These are phyloP conservation scores for Encephalitozoon cuniculi DNA, from an alignment of 371 early-diverging fungal genomes.

Conservation along the genomic window DNA sequence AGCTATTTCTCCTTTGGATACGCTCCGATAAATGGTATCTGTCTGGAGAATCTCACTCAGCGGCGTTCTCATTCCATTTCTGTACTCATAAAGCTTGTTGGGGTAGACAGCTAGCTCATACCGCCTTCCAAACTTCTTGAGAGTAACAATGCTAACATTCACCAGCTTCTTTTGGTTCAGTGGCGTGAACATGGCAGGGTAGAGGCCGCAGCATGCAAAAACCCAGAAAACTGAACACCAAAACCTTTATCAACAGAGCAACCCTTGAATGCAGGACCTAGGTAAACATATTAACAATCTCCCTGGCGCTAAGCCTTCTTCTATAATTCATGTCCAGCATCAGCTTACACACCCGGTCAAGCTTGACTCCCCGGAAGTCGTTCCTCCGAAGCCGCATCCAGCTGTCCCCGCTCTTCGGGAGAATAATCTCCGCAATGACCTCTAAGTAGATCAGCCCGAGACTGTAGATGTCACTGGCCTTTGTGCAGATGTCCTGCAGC, in stretches of 20 bases:
- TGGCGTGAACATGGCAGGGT: conserved; percentile 49
- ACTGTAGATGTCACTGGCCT: conserved; percentile 76
- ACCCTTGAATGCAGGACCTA: not conserved
- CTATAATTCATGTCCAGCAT: conserved; percentile 30
- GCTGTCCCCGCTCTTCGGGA: conserved; percentile 13
- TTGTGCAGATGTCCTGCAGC: conserved; percentile 67
- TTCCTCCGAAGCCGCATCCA: conserved; percentile 21
- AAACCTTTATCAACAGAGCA: not conserved
- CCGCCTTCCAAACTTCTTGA: conserved; percentile 47
- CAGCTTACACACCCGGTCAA: conserved; percentile 14
- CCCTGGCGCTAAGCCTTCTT: conserved; percentile 8
- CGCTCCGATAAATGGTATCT: conserved; percentile 49
- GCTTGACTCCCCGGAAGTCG: conserved; percentile 21
- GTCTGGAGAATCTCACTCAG: conserved; percentile 44
- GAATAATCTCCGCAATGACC: conserved; percentile 22
- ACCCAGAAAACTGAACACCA: not conserved
- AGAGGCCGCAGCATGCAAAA: not conserved
- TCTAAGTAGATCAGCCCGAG: conserved; percentile 79
- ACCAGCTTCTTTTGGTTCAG: conserved; percentile 54
- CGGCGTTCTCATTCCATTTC: conserved; percentile 23
- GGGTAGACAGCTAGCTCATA: conserved; percentile 56
- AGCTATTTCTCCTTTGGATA: conserved; percentile 51
- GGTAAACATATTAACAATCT: conserved; percentile 6
- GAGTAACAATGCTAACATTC: conserved; percentile 48
- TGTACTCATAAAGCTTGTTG: conserved; percentile 60